Evolutionary conservation across 805 yeast genomes (phyloP).

Genomic region (Komagataella ulmi): DNA sequence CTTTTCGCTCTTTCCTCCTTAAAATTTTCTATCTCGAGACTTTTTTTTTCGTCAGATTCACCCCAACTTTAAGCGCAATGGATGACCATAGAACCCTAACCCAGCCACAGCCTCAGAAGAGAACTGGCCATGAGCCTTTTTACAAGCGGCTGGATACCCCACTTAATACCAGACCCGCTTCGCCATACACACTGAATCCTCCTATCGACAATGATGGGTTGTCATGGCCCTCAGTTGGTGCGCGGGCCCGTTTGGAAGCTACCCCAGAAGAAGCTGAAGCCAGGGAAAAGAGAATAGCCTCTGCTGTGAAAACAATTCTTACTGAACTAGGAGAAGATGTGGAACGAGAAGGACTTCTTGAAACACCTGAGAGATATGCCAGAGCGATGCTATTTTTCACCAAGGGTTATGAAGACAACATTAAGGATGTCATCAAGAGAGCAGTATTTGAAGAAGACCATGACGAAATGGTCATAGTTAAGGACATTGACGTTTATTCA

Average conservation of each 20-base stretch:
- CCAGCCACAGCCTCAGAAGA: not conserved
- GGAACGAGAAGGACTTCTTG: constrained; percentile 75
- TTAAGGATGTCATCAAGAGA: constrained; percentile 80
- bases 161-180: constrained; percentile 61
- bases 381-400: constrained; percentile 93
- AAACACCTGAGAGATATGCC: constrained; percentile 94
- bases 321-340: constrained; percentile 87
- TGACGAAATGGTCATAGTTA: constrained; percentile 97
- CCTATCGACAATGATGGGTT: constrained; percentile 85
- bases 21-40: not conserved
- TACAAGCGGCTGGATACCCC: constrained; percentile 35
- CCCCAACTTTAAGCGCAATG: not conserved
- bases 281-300: constrained; percentile 68
- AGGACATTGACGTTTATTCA: constrained; percentile 86
- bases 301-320: constrained; percentile 67
- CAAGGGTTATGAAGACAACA: constrained; percentile 91
- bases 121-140: constrained; percentile 16
- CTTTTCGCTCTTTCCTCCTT: not conserved
- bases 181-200: constrained; percentile 72
- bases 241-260: constrained; percentile 63
- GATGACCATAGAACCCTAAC: not conserved
- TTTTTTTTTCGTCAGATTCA: not conserved
- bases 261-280: constrained; percentile 47
- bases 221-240: constrained; percentile 89
- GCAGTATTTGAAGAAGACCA: constrained; percentile 98